Evolutionary conservation across 116 monocot genomes (phyloP), one percentile per base, ranked within the genome.

Genomic region (Zostera marina): DNA sequence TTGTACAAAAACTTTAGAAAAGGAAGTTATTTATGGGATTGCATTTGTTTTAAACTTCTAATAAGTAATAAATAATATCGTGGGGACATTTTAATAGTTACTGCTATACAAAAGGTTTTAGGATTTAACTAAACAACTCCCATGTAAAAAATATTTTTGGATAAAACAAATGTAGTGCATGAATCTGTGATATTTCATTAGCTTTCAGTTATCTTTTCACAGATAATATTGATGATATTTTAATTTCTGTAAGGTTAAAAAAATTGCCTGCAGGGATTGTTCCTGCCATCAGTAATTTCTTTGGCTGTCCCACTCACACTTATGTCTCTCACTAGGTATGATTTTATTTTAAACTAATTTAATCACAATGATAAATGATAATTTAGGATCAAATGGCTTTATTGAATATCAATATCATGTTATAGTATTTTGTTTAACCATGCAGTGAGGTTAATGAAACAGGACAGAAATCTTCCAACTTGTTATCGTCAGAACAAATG

Each of bases 401-500:
- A 42, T 10, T 43, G 59, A 4, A 10, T 20, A 21, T 41, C 8
- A 43, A 44, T 20, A 41, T 43, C 19, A 42, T n/a, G n/a, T n/a
- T n/a, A 44, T 20, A 41, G 21, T 20, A 32, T 14, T 3, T 32
- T 16, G 26, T 26, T 22, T 32, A 32, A 32, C 32, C 11, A 44
- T 70, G 42, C 63, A 98, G 98, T 73, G 98, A 98, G 76, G 98
- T 81, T 44, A 74, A 73, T 73, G 85, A 74, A 12, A 52, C 71
- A 22, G 70, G 59, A 17, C 70, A 75, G 73, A 72, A 79, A 55
- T 46, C 71, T 44, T 64, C 78, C 6, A 68, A 66, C 54, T 59
- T 83, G 8, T 58, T 90, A 69, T 76, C 91, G 44, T 83, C 87
- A 22, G 98, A 90, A 62, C 83, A 98, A 68, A 98, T 98, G 80